These are phyloP conservation scores for Botrytis fabae DNA, from an alignment of 2,329 filamentous ascomycete species.

Conservation along the genomic window DNA sequence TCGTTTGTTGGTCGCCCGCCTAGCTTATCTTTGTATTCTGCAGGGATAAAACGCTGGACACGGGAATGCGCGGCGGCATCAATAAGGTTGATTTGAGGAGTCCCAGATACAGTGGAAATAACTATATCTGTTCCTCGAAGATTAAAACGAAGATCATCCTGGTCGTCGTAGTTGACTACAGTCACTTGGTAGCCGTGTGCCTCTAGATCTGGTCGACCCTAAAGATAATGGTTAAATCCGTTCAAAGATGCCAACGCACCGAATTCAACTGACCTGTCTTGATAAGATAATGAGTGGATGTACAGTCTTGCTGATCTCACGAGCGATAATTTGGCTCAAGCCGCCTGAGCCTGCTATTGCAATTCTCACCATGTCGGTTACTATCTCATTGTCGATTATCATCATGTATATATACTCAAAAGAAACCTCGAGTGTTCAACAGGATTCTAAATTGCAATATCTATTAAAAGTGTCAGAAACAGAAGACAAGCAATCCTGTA, in stretches of 20 bases:
- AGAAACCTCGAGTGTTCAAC: neutral
- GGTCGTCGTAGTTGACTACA: constrained; percentile 65
- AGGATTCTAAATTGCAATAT: neutral
- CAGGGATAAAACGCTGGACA: constrained; percentile 70
- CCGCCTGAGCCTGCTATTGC: constrained; percentile 63
- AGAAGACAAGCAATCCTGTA: neutral
- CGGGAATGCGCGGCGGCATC: constrained; percentile 65
- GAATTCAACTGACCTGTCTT: constrained; percentile 52
- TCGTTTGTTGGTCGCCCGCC: constrained; percentile 54
- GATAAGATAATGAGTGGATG: constrained; percentile 73
- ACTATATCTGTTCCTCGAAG: constrained; percentile 73
- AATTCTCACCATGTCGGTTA: constrained; percentile 52
- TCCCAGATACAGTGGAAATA: constrained; percentile 70
- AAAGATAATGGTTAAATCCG: neutral
- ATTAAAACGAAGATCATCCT: constrained; percentile 59
- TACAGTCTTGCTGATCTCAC: constrained; percentile 61
- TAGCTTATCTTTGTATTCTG: constrained; percentile 71
- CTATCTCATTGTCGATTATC: neutral
- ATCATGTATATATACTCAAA: neutral
- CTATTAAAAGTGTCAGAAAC: neutral
- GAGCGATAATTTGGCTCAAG: constrained; percentile 57
- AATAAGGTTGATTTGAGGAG: constrained; percentile 68
- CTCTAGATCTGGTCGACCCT: constrained; percentile 44
- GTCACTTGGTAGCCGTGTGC: constrained; percentile 60
- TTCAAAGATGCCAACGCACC: neutral